A percentile compares a stretch with the other conserved stretches of the same genome.
These are phyloP conservation scores for Fusarium praegraminearum DNA, from an alignment of 2,329 filamentous ascomycete species.

Conservation along the genomic window DNA sequence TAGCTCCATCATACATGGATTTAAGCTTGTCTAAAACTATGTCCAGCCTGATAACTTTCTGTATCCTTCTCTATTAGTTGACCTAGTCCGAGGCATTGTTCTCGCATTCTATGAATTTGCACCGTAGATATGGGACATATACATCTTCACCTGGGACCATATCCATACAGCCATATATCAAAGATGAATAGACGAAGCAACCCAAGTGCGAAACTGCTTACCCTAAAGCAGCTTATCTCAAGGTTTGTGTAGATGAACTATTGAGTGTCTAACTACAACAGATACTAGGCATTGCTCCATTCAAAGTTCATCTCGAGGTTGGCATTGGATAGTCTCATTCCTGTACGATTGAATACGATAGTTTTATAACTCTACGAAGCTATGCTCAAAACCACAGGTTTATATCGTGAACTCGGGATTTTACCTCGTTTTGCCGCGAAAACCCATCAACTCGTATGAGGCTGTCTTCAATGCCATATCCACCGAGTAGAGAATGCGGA, in stretches of 20 bases:
- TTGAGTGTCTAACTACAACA: no score
- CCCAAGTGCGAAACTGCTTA: not conserved
- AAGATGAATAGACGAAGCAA: not conserved
- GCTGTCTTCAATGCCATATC: slow-evolving; percentile 10
- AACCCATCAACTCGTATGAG: slow-evolving; percentile 36
- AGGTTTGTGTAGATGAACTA: not conserved
- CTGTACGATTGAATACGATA: not conserved
- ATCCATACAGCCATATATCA: not conserved
- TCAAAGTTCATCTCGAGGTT: not conserved
- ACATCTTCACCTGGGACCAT: not conserved
- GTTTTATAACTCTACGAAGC: not conserved
- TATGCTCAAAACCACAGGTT: not conserved
- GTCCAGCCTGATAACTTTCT: not conserved
- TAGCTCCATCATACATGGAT: not conserved
- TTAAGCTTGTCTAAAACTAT: not conserved
- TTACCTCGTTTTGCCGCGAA: not conserved
- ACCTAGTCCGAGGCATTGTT: not conserved
- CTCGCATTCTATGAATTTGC: fast-evolving
- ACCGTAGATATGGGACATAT: fast-evolving
- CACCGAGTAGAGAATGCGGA: slow-evolving; percentile 9
- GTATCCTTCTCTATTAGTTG: not conserved
- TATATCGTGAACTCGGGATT: not conserved
- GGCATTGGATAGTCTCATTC: not conserved
- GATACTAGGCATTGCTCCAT: not conserved
- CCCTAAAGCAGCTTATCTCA: not conserved